A percentile compares a stretch with the other conserved stretches of the same genome.
Conservation (phyloP, 805 yeast genomes). For the Wickerhamomyces bovis region DNA sequence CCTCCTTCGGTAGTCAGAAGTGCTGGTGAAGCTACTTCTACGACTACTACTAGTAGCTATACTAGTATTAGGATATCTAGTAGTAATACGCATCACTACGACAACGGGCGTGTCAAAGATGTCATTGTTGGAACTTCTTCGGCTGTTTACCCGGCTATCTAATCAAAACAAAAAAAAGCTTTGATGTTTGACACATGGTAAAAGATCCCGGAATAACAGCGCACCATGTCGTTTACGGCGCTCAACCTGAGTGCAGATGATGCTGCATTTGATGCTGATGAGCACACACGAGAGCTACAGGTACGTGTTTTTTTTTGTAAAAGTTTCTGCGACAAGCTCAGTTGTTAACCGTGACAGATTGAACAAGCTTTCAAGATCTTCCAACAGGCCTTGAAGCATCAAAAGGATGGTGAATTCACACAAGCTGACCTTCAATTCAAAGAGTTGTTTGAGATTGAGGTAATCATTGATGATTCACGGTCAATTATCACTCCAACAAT, state of each 20-base stretch:
- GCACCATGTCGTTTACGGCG: conserved; percentile 62
- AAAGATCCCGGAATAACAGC: not conserved
- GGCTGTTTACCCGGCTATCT: not conserved
- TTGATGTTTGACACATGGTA: not conserved
- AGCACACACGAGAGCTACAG: conserved; percentile 87
- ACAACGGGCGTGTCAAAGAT: too few relatives aligned
- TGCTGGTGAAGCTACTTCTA: too few relatives aligned
- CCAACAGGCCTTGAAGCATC: conserved; percentile 60
- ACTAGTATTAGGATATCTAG: too few relatives aligned
- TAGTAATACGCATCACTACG: too few relatives aligned
- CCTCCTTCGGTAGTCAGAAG: too few relatives aligned
- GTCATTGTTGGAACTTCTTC: too few relatives aligned
- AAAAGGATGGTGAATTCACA: conserved; percentile 42
- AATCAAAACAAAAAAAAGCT: too few relatives aligned
- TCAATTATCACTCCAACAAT: conserved; percentile 54
- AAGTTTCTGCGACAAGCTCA: not conserved
- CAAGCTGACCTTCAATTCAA: conserved; percentile 53
- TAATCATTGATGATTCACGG: conserved; percentile 44
- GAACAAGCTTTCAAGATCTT: conserved; percentile 80
- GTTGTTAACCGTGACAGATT: conserved; percentile 22
- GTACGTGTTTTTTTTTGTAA: conserved; percentile 27
- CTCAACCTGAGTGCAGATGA: conserved; percentile 75
- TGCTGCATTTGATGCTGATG: conserved; percentile 63
- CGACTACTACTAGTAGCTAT: too few relatives aligned
- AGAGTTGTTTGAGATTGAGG: conserved; percentile 61